Base-by-base conservation (phyloP, 371 early-diverging fungal species). In the Mortierella sp. region DNA sequence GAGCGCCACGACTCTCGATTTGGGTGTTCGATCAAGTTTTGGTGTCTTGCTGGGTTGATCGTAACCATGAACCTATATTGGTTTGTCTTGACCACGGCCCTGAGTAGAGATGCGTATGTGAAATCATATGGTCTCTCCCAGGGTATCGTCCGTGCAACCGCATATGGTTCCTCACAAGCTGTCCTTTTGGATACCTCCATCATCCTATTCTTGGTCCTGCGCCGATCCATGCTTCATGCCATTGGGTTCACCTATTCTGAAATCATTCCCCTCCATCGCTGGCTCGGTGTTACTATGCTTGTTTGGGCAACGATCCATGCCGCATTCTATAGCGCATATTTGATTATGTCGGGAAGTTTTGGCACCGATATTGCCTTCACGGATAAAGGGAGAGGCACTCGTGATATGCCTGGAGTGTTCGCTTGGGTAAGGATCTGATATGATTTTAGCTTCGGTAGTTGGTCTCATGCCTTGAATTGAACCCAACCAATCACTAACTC, bases 241-340 rank as follows among this genome's bases (percentile, higher is more conserved):
- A 32, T 78, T 12, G 79, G 79, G 0, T 73, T 73, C 24, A 78
- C 79, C 18, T 78, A 78, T 43, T 47, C 66, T 1, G 80, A 79
- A 39, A 68, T 74, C 43, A 61, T 78, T 28, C 81, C 81, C 5
- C 54, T 81, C 10, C 81, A 81, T 55, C 72, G 81, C 47, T 81
- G 81, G 81, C 66, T 81, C 28, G 81, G 81, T 37, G 81, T 75
- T 10, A 66, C 73, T 20, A 81, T 81, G 63, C 67, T 75, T 9
- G 26, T 63, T 35, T 81, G 81, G 81, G 58, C 72, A 9, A 72
- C 70, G 9, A 43, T 75, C 60, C 81, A 81, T 49, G 69, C 65
- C 20, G 14, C 24, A 24, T 69, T 69, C 18, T 81, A 81, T 62
- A 54, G 70, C 59, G 70, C 47, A 55, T 75, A 28, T 30, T 61